phyloP scores from a whole-genome alignment of 805 yeast genomes.

The Candida nemodendra region DNA sequence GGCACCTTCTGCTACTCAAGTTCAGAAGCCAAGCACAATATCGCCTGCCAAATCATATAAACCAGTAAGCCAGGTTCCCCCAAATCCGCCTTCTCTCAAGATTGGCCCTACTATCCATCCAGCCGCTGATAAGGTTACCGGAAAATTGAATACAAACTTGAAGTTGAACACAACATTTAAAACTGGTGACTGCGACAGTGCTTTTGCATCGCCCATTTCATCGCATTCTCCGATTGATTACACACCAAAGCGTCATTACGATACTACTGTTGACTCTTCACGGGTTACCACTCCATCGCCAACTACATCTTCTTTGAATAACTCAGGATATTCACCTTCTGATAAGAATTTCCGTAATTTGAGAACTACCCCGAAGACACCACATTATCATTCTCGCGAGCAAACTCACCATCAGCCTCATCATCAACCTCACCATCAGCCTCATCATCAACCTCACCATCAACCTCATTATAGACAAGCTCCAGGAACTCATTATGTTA shows the following conservation, averaged over 20 bases:
- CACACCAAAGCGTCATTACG: constrained; percentile 10
- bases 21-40: constrained; percentile 6
- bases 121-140: constrained; percentile 5
- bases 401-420: constrained; percentile 22
- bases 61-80: constrained; percentile 27
- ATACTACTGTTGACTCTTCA: constrained; percentile 4
- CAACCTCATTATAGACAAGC: constrained; percentile 8
- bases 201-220: constrained; percentile 4
- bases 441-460: constrained; percentile 23
- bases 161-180: constrained; percentile 16
- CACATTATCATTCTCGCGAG: constrained; percentile 18
- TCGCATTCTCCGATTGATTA: background rate
- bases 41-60: constrained; percentile 13
- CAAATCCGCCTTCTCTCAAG: constrained; percentile 23
- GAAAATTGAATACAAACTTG: constrained; percentile 18
- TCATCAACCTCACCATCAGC: constrained; percentile 16
- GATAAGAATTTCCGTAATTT: constrained; percentile 3
- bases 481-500: constrained; percentile 14
- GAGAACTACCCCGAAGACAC: background rate
- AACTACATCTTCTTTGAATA: background rate
- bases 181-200: constrained; percentile 5
- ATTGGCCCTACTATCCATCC: constrained; percentile 3
- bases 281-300: constrained; percentile 2
- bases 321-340: too few species aligned
- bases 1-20: constrained; percentile 30